Evolutionary conservation across 2,329 filamentous ascomycete species (phyloP), one percentile per base, ranked within the genome.

Genomic region (Didymella keratinophila): DNA sequence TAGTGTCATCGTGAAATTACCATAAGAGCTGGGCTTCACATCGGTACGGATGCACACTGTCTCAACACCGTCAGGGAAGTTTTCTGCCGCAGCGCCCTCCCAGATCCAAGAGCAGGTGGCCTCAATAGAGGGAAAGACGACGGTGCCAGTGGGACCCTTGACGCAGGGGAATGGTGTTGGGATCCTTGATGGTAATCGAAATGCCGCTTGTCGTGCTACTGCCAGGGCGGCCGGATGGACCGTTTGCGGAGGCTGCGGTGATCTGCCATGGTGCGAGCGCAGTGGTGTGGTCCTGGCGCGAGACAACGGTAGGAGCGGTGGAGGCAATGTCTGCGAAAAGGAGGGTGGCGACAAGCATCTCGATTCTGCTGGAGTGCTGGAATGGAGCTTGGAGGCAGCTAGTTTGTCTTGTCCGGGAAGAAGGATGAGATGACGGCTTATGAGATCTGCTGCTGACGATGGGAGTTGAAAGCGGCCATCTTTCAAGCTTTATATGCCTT

Each of bases 1-100:
- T 20, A 57, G n/a, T 5, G 54, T 52, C 42, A 52, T 42, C 11
- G 54, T 52, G 27, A 57, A 48, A 21, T 52, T 57, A 18, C 54
- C 54, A 25, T 42, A 52, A 6, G 49, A 46, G 30, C 21, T 30
- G 2, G 39, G 18, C 11, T 44, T 42, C 34, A 39, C 44, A 10
- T 27, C 34, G 27, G 48, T 25, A 21, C 39, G 39, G 25, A 4
- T 39, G 18, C 55, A 57, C 2, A 48, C 16, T 4, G 50, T 52
- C 23, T 46, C 42, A 11, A 39, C 12, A 12, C 50, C 50, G 25
- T 11, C 21, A 27, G 54, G 54, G 21, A 50, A 45, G 23, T 43
- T 36, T 10, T 21, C 7, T 10, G 32, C 34, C 1, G 32, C 23
- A 1, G 21, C 25, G 21, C 21, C 8, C 23, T 28, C 39, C 54